phyloP scores from a whole-genome alignment of 148 eudicot species.

The Camellia sinensis region DNA sequence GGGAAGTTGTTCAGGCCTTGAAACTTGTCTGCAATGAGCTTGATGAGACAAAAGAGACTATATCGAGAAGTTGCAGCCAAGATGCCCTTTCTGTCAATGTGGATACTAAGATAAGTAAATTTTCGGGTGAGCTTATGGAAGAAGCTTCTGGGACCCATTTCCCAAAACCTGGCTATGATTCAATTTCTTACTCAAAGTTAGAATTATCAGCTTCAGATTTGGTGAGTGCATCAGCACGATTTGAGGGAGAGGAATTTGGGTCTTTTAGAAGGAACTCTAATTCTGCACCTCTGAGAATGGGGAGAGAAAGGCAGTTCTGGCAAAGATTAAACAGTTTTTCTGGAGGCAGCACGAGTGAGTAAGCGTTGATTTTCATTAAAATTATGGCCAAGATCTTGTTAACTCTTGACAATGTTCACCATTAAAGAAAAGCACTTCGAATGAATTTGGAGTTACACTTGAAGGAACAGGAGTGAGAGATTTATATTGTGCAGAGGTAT shows the following conservation, averaged over 20 bases:
- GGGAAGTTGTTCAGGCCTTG: constrained; percentile 92
- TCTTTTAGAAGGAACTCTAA: constrained; percentile 46
- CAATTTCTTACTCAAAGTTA: constrained; percentile 28
- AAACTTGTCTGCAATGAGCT: constrained; percentile 80
- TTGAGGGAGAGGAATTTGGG: constrained; percentile 34
- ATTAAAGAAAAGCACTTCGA: background rate
- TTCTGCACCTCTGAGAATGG: constrained; percentile 66
- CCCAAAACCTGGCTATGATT: constrained; percentile 27
- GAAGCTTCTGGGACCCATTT: constrained; percentile 28
- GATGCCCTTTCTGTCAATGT: constrained; percentile 26
- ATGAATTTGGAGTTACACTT: background rate
- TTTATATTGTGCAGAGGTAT: background rate
- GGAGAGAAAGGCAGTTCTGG: constrained; percentile 52
- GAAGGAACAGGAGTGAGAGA: too few species aligned
- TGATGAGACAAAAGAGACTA: constrained; percentile 49
- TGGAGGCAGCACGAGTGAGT: constrained; percentile 59
- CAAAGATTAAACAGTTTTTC: constrained; percentile 52
- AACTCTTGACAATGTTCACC: background rate
- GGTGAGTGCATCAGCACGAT: constrained; percentile 22
- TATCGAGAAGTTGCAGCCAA: constrained; percentile 34
- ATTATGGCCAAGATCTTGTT: constrained; percentile 33
- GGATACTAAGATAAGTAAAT: constrained; percentile 27
- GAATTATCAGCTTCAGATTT: constrained; percentile 53
- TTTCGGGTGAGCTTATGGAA: constrained; percentile 39
- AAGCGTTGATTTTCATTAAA: constrained; percentile 33